Evolutionary conservation across 495 filamentous ascomycete species (phyloP), one percentile per base, ranked within the genome.

Genomic region (Penicillium nucicola): DNA sequence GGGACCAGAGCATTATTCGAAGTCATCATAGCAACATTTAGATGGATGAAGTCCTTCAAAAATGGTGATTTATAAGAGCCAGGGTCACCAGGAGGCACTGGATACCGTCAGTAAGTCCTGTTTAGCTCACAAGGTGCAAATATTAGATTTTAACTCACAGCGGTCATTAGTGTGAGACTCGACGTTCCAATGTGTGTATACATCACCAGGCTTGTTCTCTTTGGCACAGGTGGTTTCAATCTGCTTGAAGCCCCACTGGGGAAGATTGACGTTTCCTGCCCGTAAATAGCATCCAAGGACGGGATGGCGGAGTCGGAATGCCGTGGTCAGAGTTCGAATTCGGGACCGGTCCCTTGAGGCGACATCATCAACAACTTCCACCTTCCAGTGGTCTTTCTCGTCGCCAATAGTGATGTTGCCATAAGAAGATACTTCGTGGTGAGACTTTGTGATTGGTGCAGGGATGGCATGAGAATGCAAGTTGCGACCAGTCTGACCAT

Each of bases 21-120:
- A 14, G 93, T 98, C 95, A 97, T 97, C 93, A 98, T 98, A 45
- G 95, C 93, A 50, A 98, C 93, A 69, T 98, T 98, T 40, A 98
- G 66, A 66, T 98, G 93, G 58, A 98, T 83, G 68, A 98, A 98
- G 71, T 97, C 95, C 62, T 90, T 89, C 49, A 95, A 69, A 77
- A 98, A 98, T 1, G 95, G 92, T 0, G 92, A 97, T 72, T 89
- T 95, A 76, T 96, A 98, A 37, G 89, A 87, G 54, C 88, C 90
- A 45, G 93, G 88, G 65, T 97, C 87, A 61, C 88, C 87, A 54
- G 88, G 84, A 14, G 93, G 93, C 31, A 98, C 91, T 96, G 49
- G 25, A 19, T 5, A 51, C 41, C 13, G 38, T 54, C 23, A 53
- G 44, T 41, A 28, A 23, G 10, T 52, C 28, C 23, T 42, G 10